A percentile compares a stretch with the other conserved stretches of the same genome.
phyloP scores from a whole-genome alignment of 331 rosid species.

The Ulmus americana region DNA sequence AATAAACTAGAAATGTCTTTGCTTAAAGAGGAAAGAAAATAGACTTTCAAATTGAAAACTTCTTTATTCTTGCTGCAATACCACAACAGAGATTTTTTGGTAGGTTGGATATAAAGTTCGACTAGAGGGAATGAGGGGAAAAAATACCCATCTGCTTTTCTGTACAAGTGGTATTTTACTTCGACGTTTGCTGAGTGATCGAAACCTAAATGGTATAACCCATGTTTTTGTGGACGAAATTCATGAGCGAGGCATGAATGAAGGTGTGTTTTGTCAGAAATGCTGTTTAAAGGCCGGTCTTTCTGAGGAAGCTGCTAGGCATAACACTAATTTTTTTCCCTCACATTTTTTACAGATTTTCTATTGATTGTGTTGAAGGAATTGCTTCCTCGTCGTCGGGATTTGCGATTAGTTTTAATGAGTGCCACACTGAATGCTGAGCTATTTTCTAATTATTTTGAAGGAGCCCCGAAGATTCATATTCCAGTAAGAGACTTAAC shows the following conservation, averaged over 20 bases:
- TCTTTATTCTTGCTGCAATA: conserved; percentile 55
- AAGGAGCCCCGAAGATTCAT: conserved; percentile 54
- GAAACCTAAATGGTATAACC: conserved; percentile 44
- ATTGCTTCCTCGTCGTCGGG: conserved; percentile 49
- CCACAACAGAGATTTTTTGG: conserved; percentile 66
- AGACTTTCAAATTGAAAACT: conserved; percentile 23
- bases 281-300: conserved; percentile 8
- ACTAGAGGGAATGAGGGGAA: conserved; percentile 54
- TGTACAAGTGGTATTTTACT: conserved; percentile 60
- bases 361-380: conserved; percentile 51
- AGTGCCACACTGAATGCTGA: conserved; percentile 61
- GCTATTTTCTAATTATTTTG: conserved; percentile 48
- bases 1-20: not conserved
- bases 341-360: conserved; percentile 33
- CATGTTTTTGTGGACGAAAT: conserved; percentile 65
- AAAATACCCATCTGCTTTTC: conserved; percentile 53
- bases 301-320: conserved; percentile 23
- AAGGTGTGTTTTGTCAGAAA: conserved; percentile 32
- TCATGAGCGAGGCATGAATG: conserved; percentile 65
- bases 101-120: conserved; percentile 63
- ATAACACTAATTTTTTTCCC: conserved; percentile 8
- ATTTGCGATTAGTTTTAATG: conserved; percentile 47
- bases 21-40: conserved; percentile 9
- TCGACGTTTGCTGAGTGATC: conserved; percentile 53
- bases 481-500: conserved; percentile 37